Base-by-base conservation (phyloP, 371 early-diverging fungal species). In the Polyrhizophydium stewartii region DNA sequence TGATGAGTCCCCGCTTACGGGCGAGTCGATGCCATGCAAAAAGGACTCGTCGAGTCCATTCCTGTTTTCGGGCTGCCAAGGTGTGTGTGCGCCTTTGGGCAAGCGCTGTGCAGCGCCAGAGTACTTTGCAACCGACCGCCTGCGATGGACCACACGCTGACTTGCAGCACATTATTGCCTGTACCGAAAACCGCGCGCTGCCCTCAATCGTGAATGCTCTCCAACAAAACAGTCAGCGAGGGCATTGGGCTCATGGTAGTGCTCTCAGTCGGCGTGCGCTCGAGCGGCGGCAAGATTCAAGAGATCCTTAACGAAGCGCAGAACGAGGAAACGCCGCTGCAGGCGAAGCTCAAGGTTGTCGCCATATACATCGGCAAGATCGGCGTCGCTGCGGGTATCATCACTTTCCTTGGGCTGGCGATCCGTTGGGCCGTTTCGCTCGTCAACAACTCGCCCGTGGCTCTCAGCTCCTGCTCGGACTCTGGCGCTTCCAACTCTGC, bases 361-460 rank as follows among this genome's bases (percentile, higher is more conserved):
- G 94, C 96, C 22, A 90, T 93, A 67, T 81, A 88, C 41, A 97
- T 97, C 65, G 96, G 96, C 56, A 94, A 93, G 74, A 77, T 93
- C 61, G 97, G 97, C 60, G 87, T 93, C 67, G 84, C 90, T 24
- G 89, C 92, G 47, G 93, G 94, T 30, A 56, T 92, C 19, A 63
- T 89, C 52, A 91, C 96, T 79, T 81, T 97, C 59, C 59, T 93
- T 33, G 87, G 89, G 6, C 79, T 94, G 52, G 70, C 89, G 5
- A 77, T 92, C 67, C 92, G 93, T 62, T 92, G 90, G 79, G 83
- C 92, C 55, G 80, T 83, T 56, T 77, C 80, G 45, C 79, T 87
- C 61, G 66, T 63, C 0, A 56, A 59, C 30, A 25, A 45, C 47
- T 32, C 32, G 22, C 40, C 45, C 19, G 33, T 56, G 7, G 55